Evolutionary conservation across 805 yeast species (phyloP), one percentile per base, ranked within the genome.

Genomic region (Ogataea salicorniae): DNA sequence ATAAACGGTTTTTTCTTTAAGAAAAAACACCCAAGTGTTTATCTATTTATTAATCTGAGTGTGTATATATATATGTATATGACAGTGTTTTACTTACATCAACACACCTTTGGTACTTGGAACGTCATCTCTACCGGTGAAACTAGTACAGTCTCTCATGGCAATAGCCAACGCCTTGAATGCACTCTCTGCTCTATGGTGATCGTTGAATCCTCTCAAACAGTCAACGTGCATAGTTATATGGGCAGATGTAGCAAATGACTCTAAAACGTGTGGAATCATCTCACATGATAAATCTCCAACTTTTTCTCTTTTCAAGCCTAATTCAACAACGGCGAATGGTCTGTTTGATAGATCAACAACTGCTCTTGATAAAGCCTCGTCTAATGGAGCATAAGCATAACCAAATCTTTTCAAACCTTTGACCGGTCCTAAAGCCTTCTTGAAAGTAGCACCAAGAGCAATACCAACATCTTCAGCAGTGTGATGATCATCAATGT

Each of bases 51-150:
- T 20, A 20, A 11, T 37, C 16, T 11, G 11, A 9, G n/a, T 13
- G 11, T 37, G 8, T 20, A 36, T 36, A 36, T 17, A 37, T 37
- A 20, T 37, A 18, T 20, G 15, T 36, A 36, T 17, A 37, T 37
- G n/a, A 31, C n/a, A 17, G 8, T 9, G 15, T 17, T 5, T 29
- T 5, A 22, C 13, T 61, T 63, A 85, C 69, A 84, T 83, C 41
- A 92, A 72, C 11, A 94, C 98, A 46, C 99, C 99, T 70, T 94
- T 94, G 11, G 99, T 94, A 46, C 95, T 84, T 18, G 99, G 99
- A 41, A 94, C 87, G 52, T 94, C 99, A 61, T 89, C 75, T 22
- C 84, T 79, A 33, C 97, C 98, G 33, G 89, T 89, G 55, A 78
- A 75, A 11, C 92, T 75, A 42, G 79, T 82, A 22, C 98, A 92